Base-by-base conservation (phyloP, 345 rosid genomes). In the Viola odorata region DNA sequence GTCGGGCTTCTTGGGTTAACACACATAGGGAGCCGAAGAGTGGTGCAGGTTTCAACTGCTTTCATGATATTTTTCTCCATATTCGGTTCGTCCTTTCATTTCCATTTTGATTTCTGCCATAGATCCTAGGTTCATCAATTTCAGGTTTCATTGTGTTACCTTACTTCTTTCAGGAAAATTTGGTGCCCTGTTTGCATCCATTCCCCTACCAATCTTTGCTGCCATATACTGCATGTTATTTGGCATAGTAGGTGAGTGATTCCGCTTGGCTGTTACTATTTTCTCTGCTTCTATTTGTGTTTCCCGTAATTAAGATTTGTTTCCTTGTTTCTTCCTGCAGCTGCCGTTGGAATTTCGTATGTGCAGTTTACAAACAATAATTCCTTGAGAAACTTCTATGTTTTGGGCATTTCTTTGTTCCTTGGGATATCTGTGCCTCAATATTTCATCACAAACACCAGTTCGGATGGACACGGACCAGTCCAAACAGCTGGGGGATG, bases 11-110 rank as follows among this genome's bases (percentile, higher is more conserved):
- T 90, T 41, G 97, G 96, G 68, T 80, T 88, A 12, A 94, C 97
- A 4, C 83, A 68, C 67, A 84, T 90, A 62, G 99, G 99, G 58
- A 94, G 99, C 84, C 82, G 99, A 77, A 80, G 99, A 72, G 97
- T 82, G 53, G 90, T 94, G 69, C 97, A 94, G 78, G 71, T 94
- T 56, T 88, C 99, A 41, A 88, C 99, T 58, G 95, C 67, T 58
- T 94, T 94, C 87, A 90, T 94, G 99, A 76, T 94, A 68, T 94
- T 94, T 70, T 90, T 90, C 91, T 85, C 99, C 67, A 82, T 94
- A 76, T 94, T 94, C 67, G 99, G 99, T 94, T 60, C 37, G 89
- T 72, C 11, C 58, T 63, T 64, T 14, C 40, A 16, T 47, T 14
- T 47, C 3, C 14, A 16, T 58, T 37, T 8, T 55, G 57, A 50